Evolutionary conservation across 139 green algal genomes (phyloP), one percentile per base, ranked within the genome.

Genomic region (Tetradesmus lagerheimii): DNA sequence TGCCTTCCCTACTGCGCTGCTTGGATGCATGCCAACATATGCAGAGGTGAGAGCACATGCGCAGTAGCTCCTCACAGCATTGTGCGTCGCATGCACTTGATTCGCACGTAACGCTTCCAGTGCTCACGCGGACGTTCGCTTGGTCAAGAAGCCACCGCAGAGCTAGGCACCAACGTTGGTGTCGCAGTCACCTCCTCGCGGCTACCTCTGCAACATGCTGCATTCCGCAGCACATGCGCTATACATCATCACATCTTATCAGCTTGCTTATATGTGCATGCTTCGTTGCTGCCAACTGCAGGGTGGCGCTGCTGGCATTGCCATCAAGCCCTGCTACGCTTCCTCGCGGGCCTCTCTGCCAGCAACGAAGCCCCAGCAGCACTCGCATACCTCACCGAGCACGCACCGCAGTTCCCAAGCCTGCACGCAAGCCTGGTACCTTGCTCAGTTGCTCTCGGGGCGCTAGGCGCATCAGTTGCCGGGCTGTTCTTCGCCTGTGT

Each of bases 11-110:
- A 89, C 85, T 15, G 85, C 85, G 6, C 35, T 89, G 18, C 20
- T 89, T 15, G 85, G 85, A 15, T 89, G 85, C 71, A 74, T 89
- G 85, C 85, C 85, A 23, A n/a, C 71, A 37, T 89, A 84, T 80
- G 64, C 43, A 29, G 64, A 89, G 67, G 85, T 89, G 71, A 86
- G 47, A 2, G n/a, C 45, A 67, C 25, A 27, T 16, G 71, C n/a
- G 27, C 71, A 37, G 3, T 6, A 27, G 9, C 31, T 41, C 29
- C 1, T 16, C 2, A 62, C 8, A 20, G 47, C 47, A 62, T 11
- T 20, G 47, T 20, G 47, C 5, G 20, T 62, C 8, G 20, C 20
- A 11, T 62, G 43, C 5, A 8, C 47, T 62, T n/a, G n/a, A n/a
- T n/a, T n/a, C n/a, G n/a, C n/a, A n/a, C n/a, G n/a, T n/a, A n/a